phyloP scores from a whole-genome alignment of 495 filamentous ascomycete genomes.

The Penicillium bialowiezense region DNA sequence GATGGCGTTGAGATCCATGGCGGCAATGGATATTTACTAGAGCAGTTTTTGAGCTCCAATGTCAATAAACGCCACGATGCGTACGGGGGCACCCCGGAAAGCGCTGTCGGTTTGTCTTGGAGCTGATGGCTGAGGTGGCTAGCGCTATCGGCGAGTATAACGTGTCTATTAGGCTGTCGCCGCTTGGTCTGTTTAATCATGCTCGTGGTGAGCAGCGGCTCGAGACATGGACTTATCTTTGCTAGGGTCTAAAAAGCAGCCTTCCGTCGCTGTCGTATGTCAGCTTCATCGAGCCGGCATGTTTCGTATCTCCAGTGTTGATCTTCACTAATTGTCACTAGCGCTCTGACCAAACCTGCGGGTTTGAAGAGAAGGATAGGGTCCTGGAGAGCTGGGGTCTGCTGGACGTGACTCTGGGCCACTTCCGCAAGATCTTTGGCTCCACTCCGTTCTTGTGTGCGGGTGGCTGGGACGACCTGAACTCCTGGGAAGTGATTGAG shows the following conservation, averaged over 20 bases:
- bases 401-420: slow-evolving; percentile 31
- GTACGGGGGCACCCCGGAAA: slow-evolving; percentile 53
- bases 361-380: slow-evolving; percentile 41
- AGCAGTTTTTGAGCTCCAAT: slow-evolving; percentile 52
- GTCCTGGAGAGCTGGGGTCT: slow-evolving; percentile 45
- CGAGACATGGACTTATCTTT: slow-evolving; percentile 48
- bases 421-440: slow-evolving; percentile 45
- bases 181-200: slow-evolving; percentile 52
- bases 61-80: slow-evolving; percentile 50
- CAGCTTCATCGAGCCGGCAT: slow-evolving; percentile 51
- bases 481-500: slow-evolving; percentile 44
- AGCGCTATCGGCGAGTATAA: slow-evolving; percentile 26
- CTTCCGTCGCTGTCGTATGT: slow-evolving; percentile 48
- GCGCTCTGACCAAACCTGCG: slow-evolving; percentile 50
- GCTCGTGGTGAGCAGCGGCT: slow-evolving; percentile 37
- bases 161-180: slow-evolving; percentile 43
- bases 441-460: slow-evolving; percentile 47
- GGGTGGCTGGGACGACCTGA: slow-evolving; percentile 47
- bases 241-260: slow-evolving; percentile 45
- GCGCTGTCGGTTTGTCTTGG: slow-evolving; percentile 44
- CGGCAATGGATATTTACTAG: slow-evolving; percentile 53
- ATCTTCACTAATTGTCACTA: slow-evolving; percentile 4
- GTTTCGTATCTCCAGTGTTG: slow-evolving; percentile 8
- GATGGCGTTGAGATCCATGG: slow-evolving; percentile 56
- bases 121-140: slow-evolving; percentile 35